These are phyloP conservation scores for Microstegium vimineum DNA, from an alignment of 176 grass and related monocot genomes.

Conservation along the genomic window DNA sequence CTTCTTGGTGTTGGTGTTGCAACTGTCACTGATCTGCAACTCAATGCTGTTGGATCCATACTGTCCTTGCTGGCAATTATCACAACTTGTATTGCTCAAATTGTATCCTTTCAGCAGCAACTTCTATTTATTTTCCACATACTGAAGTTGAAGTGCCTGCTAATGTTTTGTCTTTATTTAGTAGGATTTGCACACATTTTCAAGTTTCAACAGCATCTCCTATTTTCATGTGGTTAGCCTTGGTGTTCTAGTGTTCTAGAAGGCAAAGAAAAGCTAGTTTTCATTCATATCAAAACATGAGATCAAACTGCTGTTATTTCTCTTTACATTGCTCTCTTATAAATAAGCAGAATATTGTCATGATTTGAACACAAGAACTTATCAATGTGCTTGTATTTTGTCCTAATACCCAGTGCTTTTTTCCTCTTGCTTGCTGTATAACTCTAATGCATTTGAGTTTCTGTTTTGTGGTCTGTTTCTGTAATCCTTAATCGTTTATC, in stretches of 20 bases:
- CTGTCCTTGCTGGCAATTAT: slow-evolving; percentile 89
- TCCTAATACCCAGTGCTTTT: neutral
- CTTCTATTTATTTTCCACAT: slow-evolving; percentile 7
- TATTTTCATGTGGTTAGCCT: neutral
- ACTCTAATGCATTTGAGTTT: slow-evolving; percentile 8
- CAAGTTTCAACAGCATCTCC: neutral
- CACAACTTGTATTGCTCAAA: slow-evolving; percentile 96
- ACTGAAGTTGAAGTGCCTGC: neutral
- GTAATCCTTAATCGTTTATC: slow-evolving; percentile 34
- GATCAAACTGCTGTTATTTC: neutral
- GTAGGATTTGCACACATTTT: neutral
- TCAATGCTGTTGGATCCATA: slow-evolving; percentile 89
- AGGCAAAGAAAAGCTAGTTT: slow-evolving; percentile 4
- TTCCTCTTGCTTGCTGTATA: neutral
- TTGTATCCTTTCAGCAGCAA: slow-evolving; percentile 83
- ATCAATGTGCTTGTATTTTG: neutral
- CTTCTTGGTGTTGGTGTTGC: slow-evolving; percentile 97
- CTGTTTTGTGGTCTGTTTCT: slow-evolving; percentile 11
- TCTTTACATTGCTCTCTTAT: neutral
- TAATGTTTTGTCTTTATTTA: neutral
- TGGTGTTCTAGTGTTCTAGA: neutral
- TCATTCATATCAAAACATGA: neutral
- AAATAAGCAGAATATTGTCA: neutral
- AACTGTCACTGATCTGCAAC: slow-evolving; percentile 98
- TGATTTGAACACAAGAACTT: neutral